Percentiles rank a stretch among this genome's conserved stretches.
phyloP scores from a whole-genome alignment of 352 stramenopile species.

The Globisporangium iwayamae region DNA sequence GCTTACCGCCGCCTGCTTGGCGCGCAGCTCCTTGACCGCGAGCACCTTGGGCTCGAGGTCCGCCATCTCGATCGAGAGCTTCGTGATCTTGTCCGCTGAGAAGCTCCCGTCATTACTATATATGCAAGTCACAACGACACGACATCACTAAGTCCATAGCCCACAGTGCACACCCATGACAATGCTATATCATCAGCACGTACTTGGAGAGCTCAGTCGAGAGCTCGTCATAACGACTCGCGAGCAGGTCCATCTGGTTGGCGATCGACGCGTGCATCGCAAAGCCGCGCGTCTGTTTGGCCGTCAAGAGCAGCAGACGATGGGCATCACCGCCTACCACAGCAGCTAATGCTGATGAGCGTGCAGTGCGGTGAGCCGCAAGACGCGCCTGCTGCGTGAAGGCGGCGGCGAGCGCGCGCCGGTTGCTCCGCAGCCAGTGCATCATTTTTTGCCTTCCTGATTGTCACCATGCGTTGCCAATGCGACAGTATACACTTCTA shows the following conservation, averaged over 20 bases:
- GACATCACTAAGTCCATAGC: conserved; percentile 5
- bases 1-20: conserved; percentile 87
- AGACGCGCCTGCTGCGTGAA: conserved; percentile 8
- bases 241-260: conserved; percentile 65
- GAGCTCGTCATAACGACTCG: conserved; percentile 63
- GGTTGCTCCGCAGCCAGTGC: conserved; percentile 25
- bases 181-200: neutral
- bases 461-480: neutral
- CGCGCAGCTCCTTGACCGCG: conserved; percentile 74
- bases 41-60: conserved; percentile 74
- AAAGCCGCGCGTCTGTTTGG: conserved; percentile 27
- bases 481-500: neutral
- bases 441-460: conserved; percentile 9
- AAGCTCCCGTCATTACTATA: conserved; percentile 72
- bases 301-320: neutral
- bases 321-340: neutral
- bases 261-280: conserved; percentile 73
- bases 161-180: neutral
- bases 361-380: neutral
- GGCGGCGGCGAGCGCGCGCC: conserved; percentile 13
- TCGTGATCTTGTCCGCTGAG: conserved; percentile 68
- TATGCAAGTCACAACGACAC: conserved; percentile 1
- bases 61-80: conserved; percentile 80
- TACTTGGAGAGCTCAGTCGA: conserved; percentile 60
- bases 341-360: neutral